Percentiles rank a stretch among this genome's conserved stretches.
phyloP scores from a whole-genome alignment of 2,329 filamentous ascomycete genomes.

The Thielaviopsis musarum region DNA sequence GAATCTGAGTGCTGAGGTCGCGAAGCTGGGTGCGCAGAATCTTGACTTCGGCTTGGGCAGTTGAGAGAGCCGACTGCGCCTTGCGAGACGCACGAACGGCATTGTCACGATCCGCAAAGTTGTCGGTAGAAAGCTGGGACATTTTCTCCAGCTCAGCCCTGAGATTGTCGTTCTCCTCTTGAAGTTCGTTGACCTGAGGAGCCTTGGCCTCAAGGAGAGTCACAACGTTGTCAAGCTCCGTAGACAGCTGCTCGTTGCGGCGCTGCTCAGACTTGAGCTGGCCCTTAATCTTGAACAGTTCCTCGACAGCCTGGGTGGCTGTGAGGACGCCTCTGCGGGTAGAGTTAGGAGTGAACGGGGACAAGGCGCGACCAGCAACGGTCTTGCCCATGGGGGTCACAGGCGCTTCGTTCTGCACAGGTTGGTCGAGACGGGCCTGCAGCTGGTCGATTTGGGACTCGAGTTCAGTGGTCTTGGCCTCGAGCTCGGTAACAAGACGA shows the following conservation, averaged over 20 bases:
- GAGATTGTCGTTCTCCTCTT: constrained; percentile 63
- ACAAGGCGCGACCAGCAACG: constrained; percentile 33
- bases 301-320: constrained; percentile 45
- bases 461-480: constrained; percentile 32
- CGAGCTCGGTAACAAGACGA: constrained; percentile 27
- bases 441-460: constrained; percentile 33
- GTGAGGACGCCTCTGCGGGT: constrained; percentile 38
- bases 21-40: constrained; percentile 76
- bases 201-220: constrained; percentile 68
- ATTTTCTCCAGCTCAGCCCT: constrained; percentile 69
- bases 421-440: constrained; percentile 14
- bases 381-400: constrained; percentile 46
- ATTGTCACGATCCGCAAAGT: constrained; percentile 61
- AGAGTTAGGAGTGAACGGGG: constrained; percentile 46
- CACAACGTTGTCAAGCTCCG: constrained; percentile 73
- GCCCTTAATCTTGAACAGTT: constrained; percentile 50
- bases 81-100: constrained; percentile 66
- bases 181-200: constrained; percentile 75
- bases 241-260: constrained; percentile 54
- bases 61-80: constrained; percentile 54
- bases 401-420: constrained; percentile 31
- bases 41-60: constrained; percentile 49
- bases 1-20: constrained; percentile 78
- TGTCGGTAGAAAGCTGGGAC: constrained; percentile 68
- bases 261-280: constrained; percentile 59